phyloP scores from a whole-genome alignment of 139 green algal species.

The Deuterostichococcus epilithicus region DNA sequence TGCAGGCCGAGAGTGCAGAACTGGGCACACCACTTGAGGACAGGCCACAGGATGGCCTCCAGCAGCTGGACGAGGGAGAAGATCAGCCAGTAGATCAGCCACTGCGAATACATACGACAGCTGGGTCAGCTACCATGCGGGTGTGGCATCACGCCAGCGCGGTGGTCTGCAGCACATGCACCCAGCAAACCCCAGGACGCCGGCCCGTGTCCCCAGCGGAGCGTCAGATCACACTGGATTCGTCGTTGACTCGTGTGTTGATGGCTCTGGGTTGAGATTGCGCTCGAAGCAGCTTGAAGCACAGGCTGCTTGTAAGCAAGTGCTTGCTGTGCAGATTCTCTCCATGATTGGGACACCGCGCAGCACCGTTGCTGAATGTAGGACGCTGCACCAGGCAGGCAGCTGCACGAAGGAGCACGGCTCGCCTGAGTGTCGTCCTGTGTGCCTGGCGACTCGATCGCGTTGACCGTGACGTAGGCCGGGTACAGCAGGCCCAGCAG shows the following conservation, averaged over 20 bases:
- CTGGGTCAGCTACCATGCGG: neutral
- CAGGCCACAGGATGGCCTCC: conserved; percentile 9
- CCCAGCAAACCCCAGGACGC: too few relatives aligned
- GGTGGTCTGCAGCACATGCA: neutral
- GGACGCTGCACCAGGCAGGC: too few relatives aligned
- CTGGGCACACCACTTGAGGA: conserved; percentile 9
- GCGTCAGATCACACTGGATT: too few relatives aligned
- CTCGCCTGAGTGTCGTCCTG: conserved; percentile 14
- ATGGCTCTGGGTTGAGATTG: too few relatives aligned
- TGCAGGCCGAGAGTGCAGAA: too few relatives aligned
- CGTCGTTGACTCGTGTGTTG: too few relatives aligned
- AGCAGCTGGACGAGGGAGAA: conserved; percentile 14
- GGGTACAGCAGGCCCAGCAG: conserved; percentile 12
- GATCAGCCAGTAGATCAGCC: conserved; percentile 20
- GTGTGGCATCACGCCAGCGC: neutral
- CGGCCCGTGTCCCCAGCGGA: too few relatives aligned
- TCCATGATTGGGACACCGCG: too few relatives aligned
- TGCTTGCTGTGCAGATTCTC: too few relatives aligned
- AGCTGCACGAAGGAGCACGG: neutral
- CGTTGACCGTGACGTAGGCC: conserved; percentile 10
- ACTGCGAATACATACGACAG: neutral
- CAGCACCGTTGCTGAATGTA: too few relatives aligned
- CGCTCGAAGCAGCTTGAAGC: too few relatives aligned
- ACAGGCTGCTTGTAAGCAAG: too few relatives aligned
- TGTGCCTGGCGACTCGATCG: conserved; percentile 13